Evolutionary conservation across 306 rosid species (phyloP).

Genomic region (Rubus idaeus): DNA sequence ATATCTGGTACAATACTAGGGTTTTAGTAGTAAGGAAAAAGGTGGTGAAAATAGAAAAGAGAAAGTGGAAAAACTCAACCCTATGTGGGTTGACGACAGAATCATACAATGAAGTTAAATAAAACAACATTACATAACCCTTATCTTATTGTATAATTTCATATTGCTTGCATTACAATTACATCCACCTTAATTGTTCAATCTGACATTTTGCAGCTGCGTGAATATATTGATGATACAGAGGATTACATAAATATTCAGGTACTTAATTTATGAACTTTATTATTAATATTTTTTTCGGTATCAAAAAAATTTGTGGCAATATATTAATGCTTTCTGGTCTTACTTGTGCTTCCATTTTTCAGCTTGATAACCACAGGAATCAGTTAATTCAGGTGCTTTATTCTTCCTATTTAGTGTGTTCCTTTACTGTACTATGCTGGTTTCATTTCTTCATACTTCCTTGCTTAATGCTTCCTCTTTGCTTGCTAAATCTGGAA

Average conservation of each 20-base stretch:
- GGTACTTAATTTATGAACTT: conserved; percentile 29
- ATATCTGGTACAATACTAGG: not conserved
- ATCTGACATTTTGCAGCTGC: conserved; percentile 51
- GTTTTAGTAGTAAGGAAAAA: not conserved
- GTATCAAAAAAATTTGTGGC: not conserved
- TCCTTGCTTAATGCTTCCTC: not conserved
- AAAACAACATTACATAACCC: not conserved
- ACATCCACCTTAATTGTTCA: conserved; percentile 2
- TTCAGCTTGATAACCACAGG: conserved; percentile 67
- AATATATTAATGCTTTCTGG: conserved; percentile 12
- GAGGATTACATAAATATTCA: conserved; percentile 92
- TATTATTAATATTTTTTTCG: not conserved
- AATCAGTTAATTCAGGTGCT: conserved; percentile 61
- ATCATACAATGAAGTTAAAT: not conserved
- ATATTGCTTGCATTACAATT: not conserved
- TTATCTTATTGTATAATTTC: not conserved
- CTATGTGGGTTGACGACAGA: not conserved
- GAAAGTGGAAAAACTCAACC: not conserved
- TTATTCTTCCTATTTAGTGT: conserved; percentile 19
- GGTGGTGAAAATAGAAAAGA: not conserved
- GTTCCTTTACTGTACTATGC: not conserved
- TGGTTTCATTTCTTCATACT: not conserved
- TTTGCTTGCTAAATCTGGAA: not conserved
- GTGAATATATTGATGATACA: conserved; percentile 81
- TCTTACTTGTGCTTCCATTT: conserved; percentile 21